Evolutionary conservation across 2,329 filamentous ascomycete genomes (phyloP).

Genomic region (Sclerotinia spermophila): DNA sequence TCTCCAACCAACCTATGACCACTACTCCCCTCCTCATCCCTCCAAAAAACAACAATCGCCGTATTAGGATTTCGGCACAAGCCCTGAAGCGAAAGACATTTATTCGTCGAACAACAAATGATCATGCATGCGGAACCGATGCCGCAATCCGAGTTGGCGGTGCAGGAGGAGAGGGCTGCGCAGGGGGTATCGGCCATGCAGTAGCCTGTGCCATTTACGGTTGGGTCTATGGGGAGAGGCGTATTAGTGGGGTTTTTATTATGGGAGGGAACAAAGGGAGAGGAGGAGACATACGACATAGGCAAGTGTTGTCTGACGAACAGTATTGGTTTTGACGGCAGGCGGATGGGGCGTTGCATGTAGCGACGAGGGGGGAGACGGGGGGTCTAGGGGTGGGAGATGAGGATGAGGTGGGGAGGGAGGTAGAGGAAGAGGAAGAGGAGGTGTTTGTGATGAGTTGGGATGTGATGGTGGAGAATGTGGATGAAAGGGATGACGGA

Average conservation of each 20-base stretch:
- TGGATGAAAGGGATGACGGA: background rate
- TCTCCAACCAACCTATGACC: background rate
- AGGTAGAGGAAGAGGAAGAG: background rate
- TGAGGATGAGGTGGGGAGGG: background rate
- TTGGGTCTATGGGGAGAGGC: background rate
- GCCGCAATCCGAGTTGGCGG: background rate
- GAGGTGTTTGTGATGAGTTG: background rate
- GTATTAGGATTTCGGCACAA: background rate
- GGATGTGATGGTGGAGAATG: background rate
- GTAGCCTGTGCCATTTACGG: constrained; percentile 3
- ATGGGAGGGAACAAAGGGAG: no score
- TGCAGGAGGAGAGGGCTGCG: constrained; percentile 4
- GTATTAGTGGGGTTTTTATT: background rate
- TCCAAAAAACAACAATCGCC: background rate
- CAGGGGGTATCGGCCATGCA: constrained; percentile 14
- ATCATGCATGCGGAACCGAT: constrained; percentile 3
- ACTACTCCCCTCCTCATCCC: background rate
- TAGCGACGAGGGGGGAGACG: background rate
- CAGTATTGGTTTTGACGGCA: background rate
- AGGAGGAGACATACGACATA: background rate
- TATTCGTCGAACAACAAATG: constrained; percentile 10
- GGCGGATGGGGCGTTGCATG: background rate
- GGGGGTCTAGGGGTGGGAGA: background rate
- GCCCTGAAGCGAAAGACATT: background rate
- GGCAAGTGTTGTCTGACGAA: background rate